Evolutionary conservation across 2,329 filamentous ascomycete species (phyloP).

Genomic region (Chaetomiaceae sp.): DNA sequence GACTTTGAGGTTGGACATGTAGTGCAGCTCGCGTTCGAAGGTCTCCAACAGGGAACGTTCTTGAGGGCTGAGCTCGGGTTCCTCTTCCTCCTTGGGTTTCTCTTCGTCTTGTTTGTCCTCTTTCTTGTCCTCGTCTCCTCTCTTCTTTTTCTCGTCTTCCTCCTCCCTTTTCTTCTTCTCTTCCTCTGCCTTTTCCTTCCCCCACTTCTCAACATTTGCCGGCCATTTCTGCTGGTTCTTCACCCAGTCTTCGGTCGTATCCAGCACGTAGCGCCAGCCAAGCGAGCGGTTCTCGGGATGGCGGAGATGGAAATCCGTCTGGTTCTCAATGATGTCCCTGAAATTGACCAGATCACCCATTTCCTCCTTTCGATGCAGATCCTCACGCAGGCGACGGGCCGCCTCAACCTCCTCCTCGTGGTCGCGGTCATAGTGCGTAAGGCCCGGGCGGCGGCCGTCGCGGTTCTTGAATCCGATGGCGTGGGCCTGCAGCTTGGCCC

Average conservation of each 20-base stretch:
- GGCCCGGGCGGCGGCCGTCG: slow-evolving; percentile 8
- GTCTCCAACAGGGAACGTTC: slow-evolving; percentile 40
- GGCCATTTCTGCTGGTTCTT: slow-evolving; percentile 47
- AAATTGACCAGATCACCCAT: slow-evolving; percentile 16
- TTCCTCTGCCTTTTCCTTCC: slow-evolving; percentile 30
- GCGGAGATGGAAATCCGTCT: slow-evolving; percentile 41
- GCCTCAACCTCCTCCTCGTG: slow-evolving; percentile 10
- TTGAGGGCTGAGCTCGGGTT: slow-evolving; percentile 35
- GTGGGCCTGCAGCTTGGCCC: slow-evolving; percentile 7
- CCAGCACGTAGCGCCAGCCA: slow-evolving; percentile 47
- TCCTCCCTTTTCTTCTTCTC: slow-evolving; percentile 18
- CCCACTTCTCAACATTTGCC: slow-evolving; percentile 37
- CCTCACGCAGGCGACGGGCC: slow-evolving; percentile 2
- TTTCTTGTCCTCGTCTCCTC: slow-evolving; percentile 12
- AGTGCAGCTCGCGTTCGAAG: slow-evolving; percentile 42
- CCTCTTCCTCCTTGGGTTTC: background rate
- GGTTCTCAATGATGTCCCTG: slow-evolving; percentile 15
- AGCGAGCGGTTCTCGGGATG: slow-evolving; percentile 41
- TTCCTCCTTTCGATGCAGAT: background rate
- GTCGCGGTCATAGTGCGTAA: background rate
- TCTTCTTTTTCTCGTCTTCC: slow-evolving; percentile 13
- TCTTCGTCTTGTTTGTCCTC: slow-evolving; percentile 16
- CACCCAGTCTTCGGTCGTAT: slow-evolving; percentile 45
- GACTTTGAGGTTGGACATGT: slow-evolving; percentile 36
- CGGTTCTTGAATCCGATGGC: slow-evolving; percentile 15